phyloP scores from a whole-genome alignment of 2,329 filamentous ascomycete species.

The Claviceps humidiphila region DNA sequence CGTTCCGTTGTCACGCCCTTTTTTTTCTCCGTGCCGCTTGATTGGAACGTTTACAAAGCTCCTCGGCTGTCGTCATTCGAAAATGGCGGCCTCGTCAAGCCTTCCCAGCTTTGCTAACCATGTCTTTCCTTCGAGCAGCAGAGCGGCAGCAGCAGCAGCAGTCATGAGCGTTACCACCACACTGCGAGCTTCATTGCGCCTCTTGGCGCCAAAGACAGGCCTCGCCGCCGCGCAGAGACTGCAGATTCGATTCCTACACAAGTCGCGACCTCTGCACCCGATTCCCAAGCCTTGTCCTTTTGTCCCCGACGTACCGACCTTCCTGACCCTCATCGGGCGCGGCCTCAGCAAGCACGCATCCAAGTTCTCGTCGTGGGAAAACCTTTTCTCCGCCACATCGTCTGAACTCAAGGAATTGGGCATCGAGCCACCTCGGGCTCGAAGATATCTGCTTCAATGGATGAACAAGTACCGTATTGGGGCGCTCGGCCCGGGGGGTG shows the following conservation, averaged over 20 bases:
- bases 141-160: neutral
- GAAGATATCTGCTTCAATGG: slow-evolving; percentile 79
- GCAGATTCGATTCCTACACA: slow-evolving; percentile 32
- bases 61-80: neutral
- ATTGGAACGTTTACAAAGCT: too few species aligned
- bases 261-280: slow-evolving; percentile 22
- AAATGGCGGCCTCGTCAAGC: neutral
- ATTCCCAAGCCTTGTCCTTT: slow-evolving; percentile 67
- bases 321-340: slow-evolving; percentile 84
- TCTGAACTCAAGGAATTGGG: slow-evolving; percentile 69
- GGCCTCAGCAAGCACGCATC: slow-evolving; percentile 66
- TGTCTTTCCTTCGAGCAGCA: neutral
- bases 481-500: slow-evolving; percentile 67
- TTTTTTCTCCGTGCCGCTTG: neutral
- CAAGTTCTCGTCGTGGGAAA: slow-evolving; percentile 85
- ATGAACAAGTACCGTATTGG: slow-evolving; percentile 72
- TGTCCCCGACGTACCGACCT: slow-evolving; percentile 71
- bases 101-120: neutral
- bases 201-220: slow-evolving; percentile 18
- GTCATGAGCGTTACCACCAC: slow-evolving; percentile 20
- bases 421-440: slow-evolving; percentile 69
- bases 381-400: slow-evolving; percentile 72
- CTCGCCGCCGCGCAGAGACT: slow-evolving; percentile 22
- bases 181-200: slow-evolving; percentile 19
- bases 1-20: neutral